Evolutionary conservation across 495 filamentous ascomycete species (phyloP).

Genomic region (Tuber microsphaerosporum): DNA sequence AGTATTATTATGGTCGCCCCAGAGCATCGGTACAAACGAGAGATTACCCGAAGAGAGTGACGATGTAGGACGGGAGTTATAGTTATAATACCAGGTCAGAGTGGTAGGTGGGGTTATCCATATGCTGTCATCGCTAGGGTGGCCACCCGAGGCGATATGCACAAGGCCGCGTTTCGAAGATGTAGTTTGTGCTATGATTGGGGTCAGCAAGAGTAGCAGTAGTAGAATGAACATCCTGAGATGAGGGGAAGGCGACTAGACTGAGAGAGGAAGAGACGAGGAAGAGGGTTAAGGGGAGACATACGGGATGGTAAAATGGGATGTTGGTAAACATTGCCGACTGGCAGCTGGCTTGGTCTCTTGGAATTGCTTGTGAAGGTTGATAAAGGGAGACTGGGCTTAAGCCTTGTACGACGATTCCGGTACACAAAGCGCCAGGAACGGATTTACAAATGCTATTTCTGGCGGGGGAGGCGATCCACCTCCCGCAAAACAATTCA

Average conservation of each 20-base stretch:
- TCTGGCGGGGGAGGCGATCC: background rate
- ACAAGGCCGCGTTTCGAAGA: slow-evolving; percentile 65
- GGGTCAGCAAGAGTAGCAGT: slow-evolving; percentile 29
- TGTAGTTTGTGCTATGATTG: slow-evolving; percentile 41
- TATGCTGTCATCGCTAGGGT: slow-evolving; percentile 53
- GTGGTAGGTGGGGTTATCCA: slow-evolving; percentile 52
- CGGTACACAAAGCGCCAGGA: background rate
- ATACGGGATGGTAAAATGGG: background rate
- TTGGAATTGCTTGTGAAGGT: background rate
- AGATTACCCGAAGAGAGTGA: slow-evolving; percentile 49
- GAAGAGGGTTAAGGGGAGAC: background rate
- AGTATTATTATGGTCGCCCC: slow-evolving; percentile 50
- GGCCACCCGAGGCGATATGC: slow-evolving; percentile 51
- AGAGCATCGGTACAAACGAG: slow-evolving; percentile 77
- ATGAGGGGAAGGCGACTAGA: background rate
- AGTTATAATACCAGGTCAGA: slow-evolving; percentile 81
- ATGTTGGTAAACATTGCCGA: background rate
- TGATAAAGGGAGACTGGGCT: background rate
- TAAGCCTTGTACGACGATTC: background rate
- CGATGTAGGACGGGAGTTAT: slow-evolving; percentile 50
- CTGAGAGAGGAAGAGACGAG: background rate
- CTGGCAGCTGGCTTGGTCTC: background rate
- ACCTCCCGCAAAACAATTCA: background rate
- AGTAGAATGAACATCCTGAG: slow-evolving; percentile 34
- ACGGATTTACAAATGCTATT: background rate